These are phyloP conservation scores for Apiotrichum akiyoshidainum DNA, from an alignment of 1,284 basidiomycete genomes.

Conservation along the genomic window DNA sequence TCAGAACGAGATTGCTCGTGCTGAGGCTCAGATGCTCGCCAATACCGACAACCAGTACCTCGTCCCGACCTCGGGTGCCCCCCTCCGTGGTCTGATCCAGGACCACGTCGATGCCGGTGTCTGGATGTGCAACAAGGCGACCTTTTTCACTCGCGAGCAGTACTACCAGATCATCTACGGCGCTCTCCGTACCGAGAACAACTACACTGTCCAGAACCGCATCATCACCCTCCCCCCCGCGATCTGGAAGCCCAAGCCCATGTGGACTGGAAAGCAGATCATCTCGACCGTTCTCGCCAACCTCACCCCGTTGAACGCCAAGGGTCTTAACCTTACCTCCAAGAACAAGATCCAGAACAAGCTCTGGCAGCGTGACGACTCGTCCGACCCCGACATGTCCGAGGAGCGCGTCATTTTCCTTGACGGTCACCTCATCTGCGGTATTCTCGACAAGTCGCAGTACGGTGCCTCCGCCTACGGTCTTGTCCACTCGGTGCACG, in stretches of 20 bases:
- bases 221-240: conserved; percentile 84
- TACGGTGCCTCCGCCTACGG: conserved; percentile 96
- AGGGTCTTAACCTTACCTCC: conserved; percentile 80
- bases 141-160: conserved; percentile 92
- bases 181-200: conserved; percentile 83
- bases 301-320: conserved; percentile 75
- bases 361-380: conserved; percentile 64
- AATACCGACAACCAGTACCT: conserved; percentile 99
- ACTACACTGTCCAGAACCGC: conserved; percentile 63
- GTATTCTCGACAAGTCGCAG: conserved; percentile 95
- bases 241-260: conserved; percentile 81
- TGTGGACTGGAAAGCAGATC: conserved; percentile 99
- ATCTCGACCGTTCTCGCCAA: conserved; percentile 90
- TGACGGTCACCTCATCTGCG: conserved; percentile 87
- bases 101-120: conserved; percentile 98
- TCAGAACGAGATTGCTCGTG: conserved; percentile 79
- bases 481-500: conserved; percentile 96
- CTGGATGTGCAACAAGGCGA: conserved; percentile 97
- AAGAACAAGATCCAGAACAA: conserved; percentile 81
- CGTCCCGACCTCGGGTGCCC: conserved; percentile 96
- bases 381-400: conserved; percentile 50
- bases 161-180: conserved; percentile 98
- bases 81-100: conserved; percentile 95
- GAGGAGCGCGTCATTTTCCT: conserved; percentile 89
- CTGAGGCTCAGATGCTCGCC: conserved; percentile 89